Base-by-base conservation (phyloP, 2,329 filamentous ascomycete genomes). In the Rhynchosporium graminicola region DNA sequence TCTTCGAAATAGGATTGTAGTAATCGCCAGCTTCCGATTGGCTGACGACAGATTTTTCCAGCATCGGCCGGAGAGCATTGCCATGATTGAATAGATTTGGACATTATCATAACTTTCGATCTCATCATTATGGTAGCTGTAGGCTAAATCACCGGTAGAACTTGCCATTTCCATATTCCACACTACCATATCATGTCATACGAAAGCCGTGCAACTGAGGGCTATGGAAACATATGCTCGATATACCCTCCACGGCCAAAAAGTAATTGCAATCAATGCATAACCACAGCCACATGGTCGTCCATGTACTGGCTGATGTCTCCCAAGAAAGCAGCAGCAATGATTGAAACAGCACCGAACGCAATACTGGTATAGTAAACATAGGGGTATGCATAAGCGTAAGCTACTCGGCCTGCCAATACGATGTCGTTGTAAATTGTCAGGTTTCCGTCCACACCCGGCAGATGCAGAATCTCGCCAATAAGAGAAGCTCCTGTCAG, bases 351-450 rank as follows among this genome's bases (percentile, higher is more conserved):
- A 0, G 65, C 77, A 0, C 86, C 86, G 72, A 88, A 88, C 0
- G 80, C 84, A 70, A 88, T 86, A 71, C 83, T 86, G 31, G 79
- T 78, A 72, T 84, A 83, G 70, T 87, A 89, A 3, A 87, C 84
- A 69, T 79, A 87, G 52, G 81, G 80, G 66, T 88, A 89, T 9
- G 80, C 81, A 55, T 82, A 76, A 0, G 84, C 79, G 72, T 80
- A 88, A 0, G 84, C 83, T 57, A 82, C 70, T 67, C 84, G 81
- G 0, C 85, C 83, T 0, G 83, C 83, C 2, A 70, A 68, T 0
- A 88, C 78, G n/a, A 88, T 77, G 61, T 76, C 78, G 61, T 80
- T 72, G 69, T 80, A 84, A 8, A 78, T 77, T 1, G 76, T 77
- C 20, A 81, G 76, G 50, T 82, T 81, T 2, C 80, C 79, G 3